Conservation (phyloP, 345 rosid genomes). For the Luvunga scandens region DNA sequence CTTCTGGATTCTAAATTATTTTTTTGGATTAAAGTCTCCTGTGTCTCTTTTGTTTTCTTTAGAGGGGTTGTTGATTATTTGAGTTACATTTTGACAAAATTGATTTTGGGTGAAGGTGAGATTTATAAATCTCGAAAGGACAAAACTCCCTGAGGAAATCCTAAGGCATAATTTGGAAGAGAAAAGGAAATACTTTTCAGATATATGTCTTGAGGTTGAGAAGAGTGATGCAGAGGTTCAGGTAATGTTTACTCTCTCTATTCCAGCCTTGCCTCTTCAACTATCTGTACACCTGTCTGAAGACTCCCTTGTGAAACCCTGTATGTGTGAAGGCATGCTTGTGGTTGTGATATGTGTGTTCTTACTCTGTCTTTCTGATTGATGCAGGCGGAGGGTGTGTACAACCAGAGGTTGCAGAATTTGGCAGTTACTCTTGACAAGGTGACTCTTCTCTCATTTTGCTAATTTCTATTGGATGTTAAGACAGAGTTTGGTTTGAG, state of each 20-base stretch:
- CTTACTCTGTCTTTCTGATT: conserved; percentile 24
- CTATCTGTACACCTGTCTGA: not conserved
- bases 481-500: not conserved
- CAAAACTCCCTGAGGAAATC: conserved; percentile 92
- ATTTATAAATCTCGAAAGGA: conserved; percentile 91
- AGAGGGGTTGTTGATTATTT: not conserved
- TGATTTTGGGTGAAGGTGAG: conserved; percentile 70
- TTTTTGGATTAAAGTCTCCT: conserved; percentile 2
- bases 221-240: conserved; percentile 99
- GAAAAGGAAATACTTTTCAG: conserved; percentile 77
- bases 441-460: conserved; percentile 43
- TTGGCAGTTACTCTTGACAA: conserved; percentile 97
- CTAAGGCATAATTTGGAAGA: conserved; percentile 92
- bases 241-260: conserved; percentile 43
- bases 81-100: conserved; percentile 14
- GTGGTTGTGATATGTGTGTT: conserved; percentile 8
- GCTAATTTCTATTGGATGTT: not conserved
- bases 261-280: conserved; percentile 1
- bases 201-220: conserved; percentile 78
- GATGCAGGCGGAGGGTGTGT: conserved; percentile 97
- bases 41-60: not conserved
- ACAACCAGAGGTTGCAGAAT: conserved; percentile 99
- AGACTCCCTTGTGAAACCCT: not conserved
- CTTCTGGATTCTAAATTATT: conserved; percentile 6
- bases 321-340: conserved; percentile 1